Base-by-base conservation (phyloP, 2,329 filamentous ascomycete species). In the Fusarium sp. region DNA sequence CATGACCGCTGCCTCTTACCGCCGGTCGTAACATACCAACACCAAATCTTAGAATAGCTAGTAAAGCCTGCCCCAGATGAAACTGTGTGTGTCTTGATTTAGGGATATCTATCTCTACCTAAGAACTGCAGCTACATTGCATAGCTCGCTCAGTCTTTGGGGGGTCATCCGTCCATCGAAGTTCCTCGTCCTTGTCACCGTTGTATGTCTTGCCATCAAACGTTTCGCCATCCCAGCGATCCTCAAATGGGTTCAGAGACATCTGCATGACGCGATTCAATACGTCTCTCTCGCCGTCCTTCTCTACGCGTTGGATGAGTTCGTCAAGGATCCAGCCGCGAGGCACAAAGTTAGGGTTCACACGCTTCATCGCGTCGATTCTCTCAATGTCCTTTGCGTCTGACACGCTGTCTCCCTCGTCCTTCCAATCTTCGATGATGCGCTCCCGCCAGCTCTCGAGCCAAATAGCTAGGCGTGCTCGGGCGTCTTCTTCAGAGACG, bases 71-170 rank as follows among this genome's bases (percentile, higher is more conserved):
- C n/a, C 16, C 46, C 27, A 37, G 37, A 11, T 4, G 11, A n/a
- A 37, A 45, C 23, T 20, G n/a, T 30, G 27, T 40, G 25, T 28
- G 43, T 60, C 21, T 60, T 32, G 12, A 43, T 25, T 30, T 40
- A 18, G 37, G 32, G 18, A 47, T 40, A 25, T 68, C 21, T 67
- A 25, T 32, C 21, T 62, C 55, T 84, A 97, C 30, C 28, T 49
- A 56, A 25, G 95, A 98, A 78, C 93, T 97, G 81, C 96, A 99
- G 78, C 93, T 97, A 79, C 96, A 98, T 83, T 98, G 95, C 88
- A 97, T 89, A 34, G 92, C 92, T 72, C 93, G 88, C 80, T 90
- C 89, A 47, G 85, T 85, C 77, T 87, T 89, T 1, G 95, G 95
- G 57, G 97, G 93, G 80, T 98, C 94, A 4, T 92, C 91, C 72